Evolutionary conservation across 1,284 basidiomycete genomes (phyloP), one percentile per base, ranked within the genome.

Genomic region (Gomphus bonarii): DNA sequence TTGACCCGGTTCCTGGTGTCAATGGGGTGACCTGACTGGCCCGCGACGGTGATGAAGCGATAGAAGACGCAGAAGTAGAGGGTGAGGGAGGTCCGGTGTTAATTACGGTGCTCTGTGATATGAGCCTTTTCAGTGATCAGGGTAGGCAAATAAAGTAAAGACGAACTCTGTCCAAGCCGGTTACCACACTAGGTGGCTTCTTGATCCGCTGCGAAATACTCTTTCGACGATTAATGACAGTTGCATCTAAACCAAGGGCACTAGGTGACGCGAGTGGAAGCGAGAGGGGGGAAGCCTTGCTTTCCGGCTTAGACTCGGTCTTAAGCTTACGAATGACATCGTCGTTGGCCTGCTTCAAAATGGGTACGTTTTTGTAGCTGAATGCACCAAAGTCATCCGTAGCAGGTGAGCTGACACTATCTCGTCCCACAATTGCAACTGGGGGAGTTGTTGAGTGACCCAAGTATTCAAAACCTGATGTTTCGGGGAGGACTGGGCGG

Each of bases 271-370:
- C 78, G 64, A 88, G 87, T 18, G 50, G 33, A 31, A 10, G 8
- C 18, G 25, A 9, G 10, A 43, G 25, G 10, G 52, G 20, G 5
- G 43, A 20, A 5, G 20, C 8, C 42, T 50, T 57, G 11, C 14
- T 18, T 6, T 57, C 55, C 12, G 55, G 48, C 38, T 57, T 57
- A 20, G 55, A 30, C 63, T 91, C 88, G 0, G 87, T 89, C 73
- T 85, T 86, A 68, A 99, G 79, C 72, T 97, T 95, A 58, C 92
- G 84, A 65, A 99, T 97, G 63, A 99, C 87, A 68, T 99, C 95
- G 70, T 99, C 97, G 69, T 99, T 99, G 22, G 93, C 94, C 70
- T 98, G 94, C 74, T 99, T 99, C 68, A 99, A 75, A 10, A 98
- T 84, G 0, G 94, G 93, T 50, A 98, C 70, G 66, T 99, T 99